These are phyloP conservation scores for Pseudomassariella vexata DNA, from an alignment of 2,329 filamentous ascomycete species.

Conservation along the genomic window DNA sequence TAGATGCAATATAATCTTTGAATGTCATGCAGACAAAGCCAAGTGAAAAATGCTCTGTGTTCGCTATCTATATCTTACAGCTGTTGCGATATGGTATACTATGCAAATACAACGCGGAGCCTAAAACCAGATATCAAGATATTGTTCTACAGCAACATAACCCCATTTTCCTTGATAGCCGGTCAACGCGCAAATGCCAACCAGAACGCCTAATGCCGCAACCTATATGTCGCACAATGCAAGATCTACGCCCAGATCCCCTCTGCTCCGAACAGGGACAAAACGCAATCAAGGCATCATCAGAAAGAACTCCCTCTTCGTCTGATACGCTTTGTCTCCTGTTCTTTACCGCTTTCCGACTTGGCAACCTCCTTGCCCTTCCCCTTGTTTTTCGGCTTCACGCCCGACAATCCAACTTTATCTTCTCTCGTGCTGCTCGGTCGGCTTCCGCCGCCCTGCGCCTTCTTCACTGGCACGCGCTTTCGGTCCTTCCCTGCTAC, in stretches of 20 bases:
- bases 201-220: no score
- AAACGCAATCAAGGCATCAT: slow-evolving; percentile 4
- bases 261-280: no score
- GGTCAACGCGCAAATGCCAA: neutral
- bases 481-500: slow-evolving; percentile 2
- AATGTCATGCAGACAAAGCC: slow-evolving; percentile 1
- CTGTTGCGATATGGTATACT: no score
- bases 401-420: neutral
- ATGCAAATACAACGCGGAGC: no score
- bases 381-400: slow-evolving; percentile 28
- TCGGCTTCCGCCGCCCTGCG: neutral
- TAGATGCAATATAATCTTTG: no score
- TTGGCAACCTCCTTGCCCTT: slow-evolving; percentile 43
- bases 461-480: neutral
- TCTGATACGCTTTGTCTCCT: slow-evolving; percentile 19
- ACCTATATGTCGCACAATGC: no score
- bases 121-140: no score
- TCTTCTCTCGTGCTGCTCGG: slow-evolving; percentile 1
- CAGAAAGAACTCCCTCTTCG: slow-evolving; percentile 38
- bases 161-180: neutral
- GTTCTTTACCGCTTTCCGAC: slow-evolving; percentile 26
- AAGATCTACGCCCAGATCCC: no score
- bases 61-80: no score
- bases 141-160: no score
- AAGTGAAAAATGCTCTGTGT: neutral